Percentiles rank a stretch among this genome's conserved stretches.
Conservation (phyloP, 2,329 filamentous ascomycete species). For the Aaosphaeria pasadenensis region DNA sequence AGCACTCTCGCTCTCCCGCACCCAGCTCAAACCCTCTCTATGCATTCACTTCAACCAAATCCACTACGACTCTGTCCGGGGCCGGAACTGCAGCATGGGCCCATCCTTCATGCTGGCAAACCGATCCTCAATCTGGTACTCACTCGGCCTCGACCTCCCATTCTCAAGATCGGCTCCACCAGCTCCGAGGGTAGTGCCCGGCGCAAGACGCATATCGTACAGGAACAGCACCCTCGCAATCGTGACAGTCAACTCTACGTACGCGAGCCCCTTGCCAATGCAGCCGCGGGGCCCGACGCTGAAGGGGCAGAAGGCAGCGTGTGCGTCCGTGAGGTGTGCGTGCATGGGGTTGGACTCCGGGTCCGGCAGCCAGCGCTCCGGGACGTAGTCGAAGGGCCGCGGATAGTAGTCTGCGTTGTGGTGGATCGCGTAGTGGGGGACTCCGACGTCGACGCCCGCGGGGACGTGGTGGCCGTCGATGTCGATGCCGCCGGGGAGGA, state of each 20-base stretch:
- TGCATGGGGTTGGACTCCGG: constrained; percentile 25
- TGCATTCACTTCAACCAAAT: neutral
- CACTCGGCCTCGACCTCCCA: constrained; percentile 37
- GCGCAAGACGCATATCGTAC: constrained; percentile 53
- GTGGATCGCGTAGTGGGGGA: constrained; percentile 38
- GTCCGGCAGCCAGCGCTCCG: constrained; percentile 38
- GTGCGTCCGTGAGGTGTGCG: constrained; percentile 43
- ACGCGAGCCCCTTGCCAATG: constrained; percentile 68
- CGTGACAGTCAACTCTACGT: constrained; percentile 64
- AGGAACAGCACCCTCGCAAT: constrained; percentile 60
- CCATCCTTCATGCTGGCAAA: constrained; percentile 74
- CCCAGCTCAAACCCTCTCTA: neutral
- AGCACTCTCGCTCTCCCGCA: too few relatives aligned
- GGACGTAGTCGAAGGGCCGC: constrained; percentile 35
- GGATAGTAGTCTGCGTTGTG: constrained; percentile 39
- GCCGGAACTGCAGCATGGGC: constrained; percentile 58
- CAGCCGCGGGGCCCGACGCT: constrained; percentile 67
- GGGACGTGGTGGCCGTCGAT: constrained; percentile 36
- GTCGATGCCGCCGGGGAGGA: constrained; percentile 36
- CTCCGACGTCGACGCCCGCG: constrained; percentile 33
- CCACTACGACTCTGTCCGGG: constrained; percentile 6
- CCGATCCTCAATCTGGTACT: constrained; percentile 70
- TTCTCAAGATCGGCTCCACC: constrained; percentile 28
- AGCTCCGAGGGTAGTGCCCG: constrained; percentile 29
- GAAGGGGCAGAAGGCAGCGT: constrained; percentile 73